A percentile compares a stretch with the other conserved stretches of the same genome.
Conservation (phyloP, 352 stramenopile genomes). For the Pythium guiyangense region DNA sequence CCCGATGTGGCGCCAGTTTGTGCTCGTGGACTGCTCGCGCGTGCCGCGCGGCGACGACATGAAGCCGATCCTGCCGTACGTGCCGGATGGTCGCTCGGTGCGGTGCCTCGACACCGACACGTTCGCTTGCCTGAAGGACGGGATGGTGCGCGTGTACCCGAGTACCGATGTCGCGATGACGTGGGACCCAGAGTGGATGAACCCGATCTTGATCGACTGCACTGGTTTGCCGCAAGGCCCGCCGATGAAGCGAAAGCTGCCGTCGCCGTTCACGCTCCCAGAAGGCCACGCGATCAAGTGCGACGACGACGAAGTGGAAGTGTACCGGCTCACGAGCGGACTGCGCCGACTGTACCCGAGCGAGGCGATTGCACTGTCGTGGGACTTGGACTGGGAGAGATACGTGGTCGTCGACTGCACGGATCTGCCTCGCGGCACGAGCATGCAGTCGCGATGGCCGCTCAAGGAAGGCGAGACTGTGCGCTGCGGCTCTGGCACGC, state of each 20-base stretch:
- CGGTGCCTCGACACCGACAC: neutral
- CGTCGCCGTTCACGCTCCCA: neutral
- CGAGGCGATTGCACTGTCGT: constrained; percentile 18
- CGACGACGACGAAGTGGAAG: neutral
- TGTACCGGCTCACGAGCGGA: constrained; percentile 17
- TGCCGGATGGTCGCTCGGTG: constrained; percentile 15
- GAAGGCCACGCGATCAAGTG: constrained; percentile 19
- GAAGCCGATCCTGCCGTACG: constrained; percentile 10
- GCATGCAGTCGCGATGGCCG: neutral
- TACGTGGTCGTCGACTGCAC: constrained; percentile 11
- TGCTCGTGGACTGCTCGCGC: constrained; percentile 14
- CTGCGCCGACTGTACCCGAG: constrained; percentile 13
- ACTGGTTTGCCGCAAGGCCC: neutral
- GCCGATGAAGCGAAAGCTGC: constrained; percentile 4
- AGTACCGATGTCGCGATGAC: constrained; percentile 11
- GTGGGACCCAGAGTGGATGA: constrained; percentile 18
- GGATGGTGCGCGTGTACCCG: constrained; percentile 10
- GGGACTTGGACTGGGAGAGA: constrained; percentile 17
- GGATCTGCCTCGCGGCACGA: neutral
- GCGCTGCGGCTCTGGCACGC: neutral
- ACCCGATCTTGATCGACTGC: constrained; percentile 6
- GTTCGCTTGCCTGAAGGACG: constrained; percentile 11
- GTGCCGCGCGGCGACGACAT: constrained; percentile 11
- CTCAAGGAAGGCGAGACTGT: constrained; percentile 4
- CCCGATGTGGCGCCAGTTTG: constrained; percentile 4